phyloP scores from a whole-genome alignment of 1,284 basidiomycete species.

The Rhodotorula glutinis region DNA sequence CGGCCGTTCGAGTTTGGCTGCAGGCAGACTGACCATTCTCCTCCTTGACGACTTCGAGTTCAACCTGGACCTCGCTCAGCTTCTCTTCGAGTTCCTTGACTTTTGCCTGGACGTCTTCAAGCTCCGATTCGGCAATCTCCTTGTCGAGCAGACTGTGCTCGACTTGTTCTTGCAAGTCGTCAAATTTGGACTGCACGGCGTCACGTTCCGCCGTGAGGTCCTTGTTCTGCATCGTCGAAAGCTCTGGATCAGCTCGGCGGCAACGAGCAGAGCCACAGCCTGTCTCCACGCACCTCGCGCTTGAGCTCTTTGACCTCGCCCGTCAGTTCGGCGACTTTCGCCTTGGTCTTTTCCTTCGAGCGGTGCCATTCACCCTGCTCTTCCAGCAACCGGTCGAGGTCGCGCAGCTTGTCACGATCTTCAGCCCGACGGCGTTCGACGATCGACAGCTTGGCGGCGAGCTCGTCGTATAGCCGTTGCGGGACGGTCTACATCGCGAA shows the following conservation, averaged over 20 bases:
- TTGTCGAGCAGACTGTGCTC: constrained; percentile 95
- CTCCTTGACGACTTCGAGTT: constrained; percentile 4
- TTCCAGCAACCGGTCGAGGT: constrained; percentile 75
- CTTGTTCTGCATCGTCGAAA: constrained; percentile 4
- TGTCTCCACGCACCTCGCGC: constrained; percentile 24
- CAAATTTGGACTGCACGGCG: constrained; percentile 8
- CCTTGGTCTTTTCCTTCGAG: constrained; percentile 77
- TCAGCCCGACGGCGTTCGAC: constrained; percentile 82
- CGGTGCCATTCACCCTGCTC: constrained; percentile 84
- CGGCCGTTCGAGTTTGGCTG: constrained; percentile 35
- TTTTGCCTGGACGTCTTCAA: constrained; percentile 72
- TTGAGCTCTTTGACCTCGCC: constrained; percentile 77
- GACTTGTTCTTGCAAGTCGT: constrained; percentile 49
- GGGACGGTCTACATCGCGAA: constrained; percentile 32
- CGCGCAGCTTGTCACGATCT: constrained; percentile 74
- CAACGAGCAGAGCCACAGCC: too few relatives aligned
- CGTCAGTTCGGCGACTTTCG: constrained; percentile 43
- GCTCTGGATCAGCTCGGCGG: background rate
- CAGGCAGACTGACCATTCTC: background rate
- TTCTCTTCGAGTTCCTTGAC: constrained; percentile 72
- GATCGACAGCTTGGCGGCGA: constrained; percentile 76
- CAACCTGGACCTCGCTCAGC: constrained; percentile 56
- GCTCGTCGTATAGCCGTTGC: constrained; percentile 54
- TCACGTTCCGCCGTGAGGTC: constrained; percentile 11
- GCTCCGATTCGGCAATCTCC: constrained; percentile 80